Evolutionary conservation across 2,329 filamentous ascomycete genomes (phyloP).

Genomic region (Ophiocordyceps australis): DNA sequence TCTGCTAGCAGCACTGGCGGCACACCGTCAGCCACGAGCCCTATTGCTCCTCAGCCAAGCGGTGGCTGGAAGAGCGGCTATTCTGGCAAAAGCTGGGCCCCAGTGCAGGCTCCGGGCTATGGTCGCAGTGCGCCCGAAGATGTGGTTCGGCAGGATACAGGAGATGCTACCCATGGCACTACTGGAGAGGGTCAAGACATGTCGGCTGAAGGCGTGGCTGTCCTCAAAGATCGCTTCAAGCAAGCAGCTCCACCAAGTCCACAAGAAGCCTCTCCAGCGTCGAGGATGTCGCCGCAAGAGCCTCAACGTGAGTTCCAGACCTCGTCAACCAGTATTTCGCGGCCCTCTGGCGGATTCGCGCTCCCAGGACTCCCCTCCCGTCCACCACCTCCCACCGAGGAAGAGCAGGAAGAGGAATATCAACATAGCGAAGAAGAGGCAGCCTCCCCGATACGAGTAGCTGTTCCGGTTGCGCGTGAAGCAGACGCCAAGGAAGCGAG

Average conservation of each 20-base stretch:
- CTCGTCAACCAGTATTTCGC: slow-evolving; percentile 32
- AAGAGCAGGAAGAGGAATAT: slow-evolving; percentile 38
- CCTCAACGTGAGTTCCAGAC: slow-evolving; percentile 23
- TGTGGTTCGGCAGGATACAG: slow-evolving; percentile 43
- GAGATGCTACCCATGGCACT: slow-evolving; percentile 24
- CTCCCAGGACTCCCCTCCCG: slow-evolving; percentile 59
- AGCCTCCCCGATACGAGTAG: slow-evolving; percentile 77
- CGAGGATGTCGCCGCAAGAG: too few relatives aligned
- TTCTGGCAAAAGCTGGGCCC: slow-evolving; percentile 72
- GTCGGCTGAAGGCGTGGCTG: slow-evolving; percentile 46
- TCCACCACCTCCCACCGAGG: slow-evolving; percentile 32
- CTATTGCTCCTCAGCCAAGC: slow-evolving; percentile 50
- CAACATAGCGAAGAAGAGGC: too few relatives aligned
- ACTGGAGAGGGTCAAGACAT: slow-evolving; percentile 36
- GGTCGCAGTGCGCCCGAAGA: slow-evolving; percentile 39
- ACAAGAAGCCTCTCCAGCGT: slow-evolving; percentile 5
- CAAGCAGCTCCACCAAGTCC: slow-evolving; percentile 42
- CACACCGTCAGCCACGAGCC: slow-evolving; percentile 25
- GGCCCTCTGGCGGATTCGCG: slow-evolving; percentile 58
- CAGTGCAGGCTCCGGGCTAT: slow-evolving; percentile 52
- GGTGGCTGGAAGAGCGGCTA: slow-evolving; percentile 87
- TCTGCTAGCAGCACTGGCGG: slow-evolving; percentile 20
- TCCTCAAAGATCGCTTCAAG: slow-evolving; percentile 70
- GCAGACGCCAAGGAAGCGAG: too few relatives aligned
- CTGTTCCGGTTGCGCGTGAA: slow-evolving; percentile 62